A percentile compares a stretch with the other conserved stretches of the same genome.
Conservation (phyloP, 73 alveolate species). For the Breviolum minutum region DNA sequence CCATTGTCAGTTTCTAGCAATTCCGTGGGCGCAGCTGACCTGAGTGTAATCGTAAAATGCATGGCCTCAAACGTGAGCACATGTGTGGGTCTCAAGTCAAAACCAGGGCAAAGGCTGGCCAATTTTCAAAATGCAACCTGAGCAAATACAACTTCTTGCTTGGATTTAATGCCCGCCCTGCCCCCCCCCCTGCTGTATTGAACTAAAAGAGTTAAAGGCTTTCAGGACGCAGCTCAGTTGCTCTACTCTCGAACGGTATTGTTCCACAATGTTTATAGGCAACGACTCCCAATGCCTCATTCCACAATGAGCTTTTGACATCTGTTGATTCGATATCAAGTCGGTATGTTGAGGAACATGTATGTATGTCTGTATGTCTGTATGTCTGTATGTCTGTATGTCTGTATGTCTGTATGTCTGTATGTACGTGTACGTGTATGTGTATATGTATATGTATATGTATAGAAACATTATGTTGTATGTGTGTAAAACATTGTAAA, state of each 20-base stretch:
- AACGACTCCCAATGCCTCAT: conserved; percentile 56
- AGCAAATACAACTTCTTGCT: not conserved
- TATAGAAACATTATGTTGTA: not conserved
- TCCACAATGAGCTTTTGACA: not conserved
- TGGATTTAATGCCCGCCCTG: conserved; percentile 29
- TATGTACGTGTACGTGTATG: too few relatives aligned
- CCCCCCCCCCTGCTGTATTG: conserved; percentile 35
- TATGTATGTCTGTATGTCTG: too few relatives aligned
- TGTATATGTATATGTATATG: too few relatives aligned
- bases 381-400: too few relatives aligned
- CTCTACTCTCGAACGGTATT: conserved; percentile 46
- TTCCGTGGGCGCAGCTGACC: not conserved
- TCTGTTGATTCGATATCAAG: not conserved
- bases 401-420: too few relatives aligned
- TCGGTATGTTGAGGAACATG: not conserved
- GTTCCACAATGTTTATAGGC: conserved; percentile 7
- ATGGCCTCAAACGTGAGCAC: not conserved
- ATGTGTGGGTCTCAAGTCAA: too few relatives aligned
- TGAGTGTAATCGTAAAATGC: not conserved
- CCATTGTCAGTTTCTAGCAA: not conserved
- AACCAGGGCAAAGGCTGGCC: not conserved
- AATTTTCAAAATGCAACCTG: conserved; percentile 18
- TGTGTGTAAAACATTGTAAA: not conserved
- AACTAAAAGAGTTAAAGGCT: not conserved
- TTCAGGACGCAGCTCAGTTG: conserved; percentile 4